Evolutionary conservation across 345 rosid species (phyloP).

Genomic region (Punica granatum): DNA sequence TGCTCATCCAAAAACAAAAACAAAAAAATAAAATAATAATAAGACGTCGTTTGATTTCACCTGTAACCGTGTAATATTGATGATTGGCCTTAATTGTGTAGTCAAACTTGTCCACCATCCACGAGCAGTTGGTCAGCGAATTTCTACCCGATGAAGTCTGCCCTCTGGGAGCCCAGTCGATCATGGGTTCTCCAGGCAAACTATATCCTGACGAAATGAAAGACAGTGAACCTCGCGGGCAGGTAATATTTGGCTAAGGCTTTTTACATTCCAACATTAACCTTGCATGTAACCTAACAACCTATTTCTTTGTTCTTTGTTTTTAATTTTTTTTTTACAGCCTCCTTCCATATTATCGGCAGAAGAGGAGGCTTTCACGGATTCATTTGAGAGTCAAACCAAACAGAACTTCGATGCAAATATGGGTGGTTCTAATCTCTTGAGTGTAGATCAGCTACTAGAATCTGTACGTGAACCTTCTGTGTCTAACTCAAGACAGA

Average conservation of each 20-base stretch:
- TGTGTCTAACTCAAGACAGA: background rate
- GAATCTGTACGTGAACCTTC: conserved; percentile 44
- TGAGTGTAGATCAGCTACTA: conserved; percentile 69
- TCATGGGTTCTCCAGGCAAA: conserved; percentile 35
- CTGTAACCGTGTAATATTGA: background rate
- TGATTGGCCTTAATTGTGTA: conserved; percentile 16
- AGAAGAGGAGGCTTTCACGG: conserved; percentile 55
- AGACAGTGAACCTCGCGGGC: conserved; percentile 24
- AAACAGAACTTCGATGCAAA: conserved; percentile 25
- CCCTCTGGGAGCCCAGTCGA: conserved; percentile 59
- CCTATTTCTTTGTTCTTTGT: background rate
- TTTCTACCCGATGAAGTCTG: conserved; percentile 85
- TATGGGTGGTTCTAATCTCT: conserved; percentile 29
- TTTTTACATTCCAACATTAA: conserved; percentile 8
- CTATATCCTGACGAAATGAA: conserved; percentile 27
- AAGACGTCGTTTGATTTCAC: background rate
- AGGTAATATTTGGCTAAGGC: conserved; percentile 23
- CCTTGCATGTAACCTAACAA: background rate
- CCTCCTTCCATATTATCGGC: conserved; percentile 24
- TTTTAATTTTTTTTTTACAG: conserved; percentile 17
- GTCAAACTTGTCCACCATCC: conserved; percentile 46
- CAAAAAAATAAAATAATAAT: too few relatives aligned
- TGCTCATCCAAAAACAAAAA: background rate
- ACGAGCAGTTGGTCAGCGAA: conserved; percentile 56
- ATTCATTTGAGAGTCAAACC: conserved; percentile 33